A percentile compares a stretch with the other conserved stretches of the same genome.
These are phyloP conservation scores for Penicillium sp. DNA, from an alignment of 2,329 filamentous ascomycete genomes.

Conservation along the genomic window DNA sequence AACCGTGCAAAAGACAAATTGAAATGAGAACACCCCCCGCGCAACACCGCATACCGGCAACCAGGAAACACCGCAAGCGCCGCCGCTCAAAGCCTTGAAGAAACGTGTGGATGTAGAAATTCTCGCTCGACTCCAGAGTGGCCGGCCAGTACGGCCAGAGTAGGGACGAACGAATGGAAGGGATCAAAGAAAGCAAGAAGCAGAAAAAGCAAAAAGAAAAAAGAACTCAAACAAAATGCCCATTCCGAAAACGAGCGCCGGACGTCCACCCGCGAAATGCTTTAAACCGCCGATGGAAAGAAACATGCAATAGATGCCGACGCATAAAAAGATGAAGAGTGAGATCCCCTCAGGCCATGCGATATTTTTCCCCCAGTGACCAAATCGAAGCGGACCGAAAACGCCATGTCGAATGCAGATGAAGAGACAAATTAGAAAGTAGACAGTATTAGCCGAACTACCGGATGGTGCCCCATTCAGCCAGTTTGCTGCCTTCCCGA, in stretches of 20 bases:
- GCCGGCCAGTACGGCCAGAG: not conserved
- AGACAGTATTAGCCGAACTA: slow-evolving; percentile 16
- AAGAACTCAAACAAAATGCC: not conserved
- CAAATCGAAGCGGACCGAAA: slow-evolving; percentile 26
- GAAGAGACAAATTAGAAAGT: slow-evolving; percentile 16
- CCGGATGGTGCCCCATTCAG: slow-evolving; percentile 82
- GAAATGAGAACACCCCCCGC: slow-evolving; percentile 14
- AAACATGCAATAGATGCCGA: slow-evolving; percentile 35
- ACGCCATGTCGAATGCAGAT: slow-evolving; percentile 40
- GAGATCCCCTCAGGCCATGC: slow-evolving; percentile 26
- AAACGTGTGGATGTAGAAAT: slow-evolving; percentile 11
- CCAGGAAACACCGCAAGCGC: slow-evolving; percentile 35
- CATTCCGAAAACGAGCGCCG: slow-evolving; percentile 4
- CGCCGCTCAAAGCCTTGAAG: slow-evolving; percentile 29
- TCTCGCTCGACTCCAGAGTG: not conserved
- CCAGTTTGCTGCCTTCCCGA: slow-evolving; percentile 64
- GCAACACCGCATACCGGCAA: slow-evolving; percentile 25
- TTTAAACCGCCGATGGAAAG: slow-evolving; percentile 16
- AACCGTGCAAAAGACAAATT: slow-evolving; percentile 11
- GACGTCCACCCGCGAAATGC: slow-evolving; percentile 26
- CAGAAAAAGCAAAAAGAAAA: slow-evolving; percentile 9
- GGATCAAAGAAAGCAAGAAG: slow-evolving; percentile 7
- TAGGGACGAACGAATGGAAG: not conserved
- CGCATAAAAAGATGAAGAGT: slow-evolving; percentile 24
- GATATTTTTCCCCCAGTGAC: slow-evolving; percentile 20